A percentile compares a stretch with the other conserved stretches of the same genome.
phyloP scores from a whole-genome alignment of 164 flowering plant genomes.

The Houttuynia cordata region DNA sequence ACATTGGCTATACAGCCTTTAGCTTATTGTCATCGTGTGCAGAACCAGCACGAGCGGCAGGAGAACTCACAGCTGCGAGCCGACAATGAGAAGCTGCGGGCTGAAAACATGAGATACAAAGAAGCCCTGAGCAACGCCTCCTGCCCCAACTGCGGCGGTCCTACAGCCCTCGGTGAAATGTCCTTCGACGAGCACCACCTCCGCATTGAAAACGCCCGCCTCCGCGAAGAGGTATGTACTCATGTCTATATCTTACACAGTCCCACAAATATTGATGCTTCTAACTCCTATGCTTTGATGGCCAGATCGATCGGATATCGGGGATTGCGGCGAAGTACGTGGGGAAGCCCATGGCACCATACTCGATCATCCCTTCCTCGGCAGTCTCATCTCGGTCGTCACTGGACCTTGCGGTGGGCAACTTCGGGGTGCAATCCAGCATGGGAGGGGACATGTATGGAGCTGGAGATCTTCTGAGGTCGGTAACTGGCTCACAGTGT shows the following conservation, averaged over 20 bases:
- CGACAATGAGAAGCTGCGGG: slow-evolving; percentile 68
- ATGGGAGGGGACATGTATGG: slow-evolving; percentile 46
- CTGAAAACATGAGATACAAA: slow-evolving; percentile 63
- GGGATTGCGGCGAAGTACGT: slow-evolving; percentile 80
- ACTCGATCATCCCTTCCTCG: slow-evolving; percentile 25
- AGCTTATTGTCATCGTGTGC: neutral
- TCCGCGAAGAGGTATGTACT: slow-evolving; percentile 63
- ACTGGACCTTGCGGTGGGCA: slow-evolving; percentile 55
- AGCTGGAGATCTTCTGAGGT: slow-evolving; percentile 35
- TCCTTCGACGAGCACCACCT: slow-evolving; percentile 72
- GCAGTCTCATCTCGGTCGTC: slow-evolving; percentile 36
- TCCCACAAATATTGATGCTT: no score
- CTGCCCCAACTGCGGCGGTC: slow-evolving; percentile 76
- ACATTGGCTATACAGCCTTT: no score
- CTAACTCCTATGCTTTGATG: no score
- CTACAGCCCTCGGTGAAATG: slow-evolving; percentile 60
- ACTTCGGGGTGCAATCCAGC: slow-evolving; percentile 36
- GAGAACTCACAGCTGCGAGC: slow-evolving; percentile 59
- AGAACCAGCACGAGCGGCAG: slow-evolving; percentile 75
- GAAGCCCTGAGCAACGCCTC: slow-evolving; percentile 66
- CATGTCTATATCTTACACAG: neutral
- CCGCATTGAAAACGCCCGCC: slow-evolving; percentile 63
- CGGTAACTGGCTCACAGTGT: slow-evolving; percentile 26
- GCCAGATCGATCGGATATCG: slow-evolving; percentile 76
- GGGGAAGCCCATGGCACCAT: slow-evolving; percentile 54